Base-by-base conservation (phyloP, 768 basidiomycete species). In the Xerocomellus chrysenteron region DNA sequence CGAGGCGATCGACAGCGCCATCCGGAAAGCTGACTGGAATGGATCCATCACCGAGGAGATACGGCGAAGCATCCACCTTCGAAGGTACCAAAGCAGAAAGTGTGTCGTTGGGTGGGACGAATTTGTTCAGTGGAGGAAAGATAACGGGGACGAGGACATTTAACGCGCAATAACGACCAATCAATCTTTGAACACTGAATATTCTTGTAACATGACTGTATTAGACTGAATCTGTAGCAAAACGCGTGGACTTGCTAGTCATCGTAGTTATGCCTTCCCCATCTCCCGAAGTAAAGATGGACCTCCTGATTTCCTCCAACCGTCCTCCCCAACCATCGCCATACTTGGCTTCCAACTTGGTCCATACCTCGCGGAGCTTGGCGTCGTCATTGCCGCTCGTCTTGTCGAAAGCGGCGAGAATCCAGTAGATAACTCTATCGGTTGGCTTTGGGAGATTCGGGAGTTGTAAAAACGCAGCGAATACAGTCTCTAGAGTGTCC, bases 11-110 rank as follows among this genome's bases (percentile, higher is more conserved):
- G 87, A 95, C 63, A 93, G 87, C 64, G 93, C 94, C 30, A 93
- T 98, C 60, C 82, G 84, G 59, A 99, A 99, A 74, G 92, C 95
- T 4, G 97, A 94, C 4, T 98, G 89, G 88, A 82, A 71, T 54
- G 92, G 91, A 2, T 72, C 73, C 48, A 90, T 95, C 65, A 90
- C 86, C 1, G 94, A 96, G 69, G 90, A 90, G 63, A 72, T 93
- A 48, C 79, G 92, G 47, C 78, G 89, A 62, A 85, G 84, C 66
- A 73, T 94, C 63, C 86, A 80, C 68, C 79, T 96, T 63, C 82
- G 88, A 56, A 75, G 92, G 67, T 96, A 94, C 71, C 92, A 93
- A 74, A 90, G 88, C 70, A 82, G 80, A 57, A 80, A 79, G 68
- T 86, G 81, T 70, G 73, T 75, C 21, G 87, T 87, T 17, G 76